Base-by-base conservation (phyloP, 139 green algal genomes). In the Chlorella sorokiniana region DNA sequence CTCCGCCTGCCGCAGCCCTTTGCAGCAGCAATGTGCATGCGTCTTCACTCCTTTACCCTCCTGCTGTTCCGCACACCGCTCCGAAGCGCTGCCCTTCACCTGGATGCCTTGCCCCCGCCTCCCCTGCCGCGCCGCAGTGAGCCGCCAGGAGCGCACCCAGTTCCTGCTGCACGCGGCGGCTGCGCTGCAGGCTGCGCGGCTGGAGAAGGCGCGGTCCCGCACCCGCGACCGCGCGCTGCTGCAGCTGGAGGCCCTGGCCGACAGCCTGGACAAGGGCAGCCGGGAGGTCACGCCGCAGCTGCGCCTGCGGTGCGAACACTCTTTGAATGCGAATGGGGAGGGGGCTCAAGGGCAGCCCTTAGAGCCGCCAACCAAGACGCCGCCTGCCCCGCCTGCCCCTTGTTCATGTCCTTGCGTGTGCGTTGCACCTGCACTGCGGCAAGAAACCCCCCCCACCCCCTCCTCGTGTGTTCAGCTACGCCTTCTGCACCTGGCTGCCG, bases 181-280 rank as follows among this genome's bases (percentile, higher is more conserved):
- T 0, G 72, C 64, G 18, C 83, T 94, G 76, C 80, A 86, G 74
- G 52, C 79, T 37, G 81, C 85, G 0, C 85, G 92, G 4, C 89
- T 96, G 73, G 95, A 98, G 87, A 83, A 86, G 33, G 78, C 71
- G 38, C 89, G 95, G n/a, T 76, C 71, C 23, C 89, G 95, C 72
- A 98, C 95, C 1, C 83, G 90, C 0, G 91, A 97, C 86, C 87
- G 95, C 3, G 89, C 93, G 1, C 83, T 98, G 40, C 61, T 96
- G 83, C 42, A 76, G 62, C 81, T 96, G 78, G 91, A 96, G 86
- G 81, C 88, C 56, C 78, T 98, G 76, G 81, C 76, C 7, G 85
- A 92, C 59, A 83, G 56, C 4, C 20, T 69, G 38, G 29, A 27
- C 35, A 79, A 68, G 20, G 48, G 37, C 37, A 23, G 41, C 6